Evolutionary conservation across 2,329 filamentous ascomycete genomes (phyloP).

Genomic region (Trichoderma sp.): DNA sequence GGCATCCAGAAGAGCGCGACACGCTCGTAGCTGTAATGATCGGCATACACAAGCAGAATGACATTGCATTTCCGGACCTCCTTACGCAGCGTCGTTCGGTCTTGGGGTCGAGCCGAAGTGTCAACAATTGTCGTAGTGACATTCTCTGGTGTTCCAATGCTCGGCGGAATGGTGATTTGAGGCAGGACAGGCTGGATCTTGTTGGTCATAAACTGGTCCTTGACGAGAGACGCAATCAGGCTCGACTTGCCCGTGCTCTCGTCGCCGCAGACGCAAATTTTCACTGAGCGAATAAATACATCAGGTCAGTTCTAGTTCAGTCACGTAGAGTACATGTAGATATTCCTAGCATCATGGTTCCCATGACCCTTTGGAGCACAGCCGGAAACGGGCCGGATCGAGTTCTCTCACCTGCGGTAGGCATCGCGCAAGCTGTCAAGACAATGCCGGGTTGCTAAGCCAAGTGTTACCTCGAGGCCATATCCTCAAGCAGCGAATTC

Average conservation of each 20-base stretch:
- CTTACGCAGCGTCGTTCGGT: slow-evolving; percentile 84
- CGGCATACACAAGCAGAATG: slow-evolving; percentile 93
- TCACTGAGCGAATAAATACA: slow-evolving; percentile 52
- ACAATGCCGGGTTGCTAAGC: slow-evolving; percentile 7
- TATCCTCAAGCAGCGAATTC: slow-evolving; percentile 22
- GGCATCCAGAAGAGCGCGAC: slow-evolving; percentile 99
- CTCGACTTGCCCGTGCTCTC: slow-evolving; percentile 94
- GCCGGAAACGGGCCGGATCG: neutral
- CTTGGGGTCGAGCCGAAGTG: slow-evolving; percentile 91
- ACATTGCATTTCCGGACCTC: slow-evolving; percentile 97
- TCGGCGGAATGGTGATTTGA: slow-evolving; percentile 91
- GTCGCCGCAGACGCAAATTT: slow-evolving; percentile 95
- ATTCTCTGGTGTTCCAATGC: slow-evolving; percentile 90
- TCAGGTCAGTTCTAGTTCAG: neutral
- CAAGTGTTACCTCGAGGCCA: slow-evolving; percentile 22
- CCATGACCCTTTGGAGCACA: neutral
- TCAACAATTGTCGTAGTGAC: slow-evolving; percentile 98
- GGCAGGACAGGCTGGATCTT: slow-evolving; percentile 95
- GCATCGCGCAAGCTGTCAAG: slow-evolving; percentile 28
- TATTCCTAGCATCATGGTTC: neutral
- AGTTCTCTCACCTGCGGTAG: slow-evolving; percentile 28
- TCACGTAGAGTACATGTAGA: neutral
- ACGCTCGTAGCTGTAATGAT: slow-evolving; percentile 98
- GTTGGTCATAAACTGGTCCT: slow-evolving; percentile 92
- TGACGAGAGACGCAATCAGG: slow-evolving; percentile 92